phyloP scores from a whole-genome alignment of 352 stramenopile species.

The Globisporangium camurandrum region DNA sequence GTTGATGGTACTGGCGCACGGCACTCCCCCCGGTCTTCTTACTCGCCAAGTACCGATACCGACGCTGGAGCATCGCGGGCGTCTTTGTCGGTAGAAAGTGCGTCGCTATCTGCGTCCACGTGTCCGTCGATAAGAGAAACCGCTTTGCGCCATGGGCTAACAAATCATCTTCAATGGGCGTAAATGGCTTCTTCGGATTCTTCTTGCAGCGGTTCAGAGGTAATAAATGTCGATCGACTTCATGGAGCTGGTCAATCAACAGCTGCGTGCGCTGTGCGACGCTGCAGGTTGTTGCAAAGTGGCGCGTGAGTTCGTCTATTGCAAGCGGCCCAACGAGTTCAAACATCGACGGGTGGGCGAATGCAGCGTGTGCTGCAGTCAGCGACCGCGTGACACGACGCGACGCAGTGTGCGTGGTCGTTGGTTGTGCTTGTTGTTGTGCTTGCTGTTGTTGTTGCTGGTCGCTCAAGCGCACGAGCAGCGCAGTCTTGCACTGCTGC shows the following conservation, averaged over 20 bases:
- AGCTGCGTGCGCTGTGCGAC: conserved; percentile 39
- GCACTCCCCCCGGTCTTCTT: conserved; percentile 48
- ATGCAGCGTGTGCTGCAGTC: conserved; percentile 64
- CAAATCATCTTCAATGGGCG: conserved; percentile 49
- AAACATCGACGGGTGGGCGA: conserved; percentile 83
- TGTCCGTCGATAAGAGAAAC: conserved; percentile 34
- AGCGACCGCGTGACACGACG: conserved; percentile 72
- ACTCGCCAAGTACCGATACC: conserved; percentile 66
- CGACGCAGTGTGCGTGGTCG: conserved; percentile 14
- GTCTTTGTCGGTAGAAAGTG: conserved; percentile 62
- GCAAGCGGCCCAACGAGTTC: conserved; percentile 67
- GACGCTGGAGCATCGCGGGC: conserved; percentile 33
- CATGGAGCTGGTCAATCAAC: conserved; percentile 54
- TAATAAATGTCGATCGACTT: conserved; percentile 66
- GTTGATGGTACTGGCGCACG: conserved; percentile 51
- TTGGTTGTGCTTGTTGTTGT: background rate
- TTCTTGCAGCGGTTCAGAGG: conserved; percentile 29
- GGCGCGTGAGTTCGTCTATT: conserved; percentile 39
- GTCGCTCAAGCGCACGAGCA: conserved; percentile 54
- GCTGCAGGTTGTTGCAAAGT: conserved; percentile 34
- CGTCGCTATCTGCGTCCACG: conserved; percentile 55
- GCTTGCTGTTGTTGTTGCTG: background rate
- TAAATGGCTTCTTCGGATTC: conserved; percentile 46
- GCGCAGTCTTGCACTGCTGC: conserved; percentile 47
- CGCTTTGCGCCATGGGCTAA: conserved; percentile 63